These are phyloP conservation scores for Myrmaecium sp. DNA, from an alignment of 2,329 filamentous ascomycete species.

Conservation along the genomic window DNA sequence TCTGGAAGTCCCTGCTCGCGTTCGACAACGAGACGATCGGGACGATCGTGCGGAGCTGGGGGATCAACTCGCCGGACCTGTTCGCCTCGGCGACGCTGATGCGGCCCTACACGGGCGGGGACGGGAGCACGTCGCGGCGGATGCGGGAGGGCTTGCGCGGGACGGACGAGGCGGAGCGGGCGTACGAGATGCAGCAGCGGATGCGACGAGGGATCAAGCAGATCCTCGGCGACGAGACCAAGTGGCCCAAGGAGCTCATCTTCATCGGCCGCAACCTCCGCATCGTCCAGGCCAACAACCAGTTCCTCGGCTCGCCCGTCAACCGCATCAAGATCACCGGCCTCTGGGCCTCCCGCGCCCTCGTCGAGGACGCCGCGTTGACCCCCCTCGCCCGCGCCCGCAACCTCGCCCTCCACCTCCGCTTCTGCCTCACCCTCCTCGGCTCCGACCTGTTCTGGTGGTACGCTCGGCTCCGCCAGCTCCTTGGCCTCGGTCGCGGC, in stretches of 20 bases:
- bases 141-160: conserved; percentile 37
- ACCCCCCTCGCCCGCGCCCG: conserved; percentile 43
- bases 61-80: conserved; percentile 73
- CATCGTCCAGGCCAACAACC: conserved; percentile 87
- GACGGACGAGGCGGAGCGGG: conserved; percentile 37
- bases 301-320: conserved; percentile 74
- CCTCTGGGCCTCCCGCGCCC: conserved; percentile 67
- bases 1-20: conserved; percentile 89
- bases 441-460: conserved; percentile 71
- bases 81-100: conserved; percentile 84
- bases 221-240: conserved; percentile 68
- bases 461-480: conserved; percentile 60
- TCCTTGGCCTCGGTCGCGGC: conserved; percentile 57
- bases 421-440: conserved; percentile 67
- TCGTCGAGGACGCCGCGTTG: conserved; percentile 58
- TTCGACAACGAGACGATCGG: conserved; percentile 75
- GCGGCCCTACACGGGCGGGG: conserved; percentile 78
- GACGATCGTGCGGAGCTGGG: conserved; percentile 63
- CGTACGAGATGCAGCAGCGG: conserved; percentile 68
- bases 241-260: conserved; percentile 79
- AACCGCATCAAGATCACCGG: conserved; percentile 90
- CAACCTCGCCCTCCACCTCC: conserved; percentile 58
- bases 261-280: conserved; percentile 86
- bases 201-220: conserved; percentile 57
- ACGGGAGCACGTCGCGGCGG: conserved; percentile 44